A percentile compares a stretch with the other conserved stretches of the same genome.
Evolutionary conservation across 306 rosid genomes (phyloP).

Genomic region (Purshia tridentata): DNA sequence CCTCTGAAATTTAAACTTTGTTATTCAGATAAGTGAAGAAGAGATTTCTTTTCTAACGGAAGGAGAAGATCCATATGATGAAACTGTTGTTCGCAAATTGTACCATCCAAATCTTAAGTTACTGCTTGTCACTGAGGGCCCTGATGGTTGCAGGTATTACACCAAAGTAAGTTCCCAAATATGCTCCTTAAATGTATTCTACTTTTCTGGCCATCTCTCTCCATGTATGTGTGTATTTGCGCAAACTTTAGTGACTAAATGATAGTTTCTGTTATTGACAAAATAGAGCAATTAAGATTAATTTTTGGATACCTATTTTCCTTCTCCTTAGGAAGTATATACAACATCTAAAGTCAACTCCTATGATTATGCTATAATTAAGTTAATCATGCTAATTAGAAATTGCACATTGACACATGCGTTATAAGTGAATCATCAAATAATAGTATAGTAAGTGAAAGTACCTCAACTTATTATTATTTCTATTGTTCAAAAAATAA

Average conservation of each 20-base stretch:
- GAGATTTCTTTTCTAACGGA: constrained; percentile 80
- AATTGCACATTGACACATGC: not conserved
- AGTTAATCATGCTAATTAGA: too few relatives aligned
- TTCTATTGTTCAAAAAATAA: not conserved
- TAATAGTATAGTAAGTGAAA: not conserved
- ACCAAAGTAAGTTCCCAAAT: constrained; percentile 62
- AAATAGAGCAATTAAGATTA: too few relatives aligned
- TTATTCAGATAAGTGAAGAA: constrained; percentile 80
- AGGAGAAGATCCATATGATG: constrained; percentile 87
- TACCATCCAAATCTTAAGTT: constrained; percentile 85
- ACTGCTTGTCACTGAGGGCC: constrained; percentile 92
- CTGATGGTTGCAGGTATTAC: constrained; percentile 91
- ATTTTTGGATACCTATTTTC: too few relatives aligned
- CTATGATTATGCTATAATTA: too few relatives aligned
- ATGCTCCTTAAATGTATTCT: not conserved
- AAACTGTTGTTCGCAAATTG: constrained; percentile 69
- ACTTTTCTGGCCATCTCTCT: not conserved
- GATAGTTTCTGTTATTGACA: too few relatives aligned
- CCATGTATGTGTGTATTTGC: too few relatives aligned
- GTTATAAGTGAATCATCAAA: not conserved
- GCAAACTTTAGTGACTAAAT: too few relatives aligned
- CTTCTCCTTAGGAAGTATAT: too few relatives aligned
- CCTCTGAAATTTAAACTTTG: constrained; percentile 18
- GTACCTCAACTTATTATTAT: not conserved
- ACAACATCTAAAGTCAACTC: too few relatives aligned